These are phyloP conservation scores for Smittium culicis DNA, from an alignment of 371 early-diverging fungal species.

Conservation along the genomic window DNA sequence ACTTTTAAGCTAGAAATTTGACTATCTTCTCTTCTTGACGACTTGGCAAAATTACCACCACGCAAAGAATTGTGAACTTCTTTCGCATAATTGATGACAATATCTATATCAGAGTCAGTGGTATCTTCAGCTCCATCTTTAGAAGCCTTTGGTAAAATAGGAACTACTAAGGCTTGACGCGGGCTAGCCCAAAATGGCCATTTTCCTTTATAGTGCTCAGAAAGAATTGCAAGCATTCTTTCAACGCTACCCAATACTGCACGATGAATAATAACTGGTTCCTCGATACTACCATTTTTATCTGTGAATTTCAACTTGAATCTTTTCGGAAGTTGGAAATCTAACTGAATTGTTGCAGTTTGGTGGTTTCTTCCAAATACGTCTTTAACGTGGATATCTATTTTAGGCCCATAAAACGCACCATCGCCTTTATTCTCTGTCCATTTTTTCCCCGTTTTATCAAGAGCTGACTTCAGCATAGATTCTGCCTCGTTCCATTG, in stretches of 20 bases:
- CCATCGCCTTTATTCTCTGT: slow-evolving; percentile 95
- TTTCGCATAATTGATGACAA: background rate
- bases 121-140: slow-evolving; percentile 16
- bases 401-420: slow-evolving; percentile 99
- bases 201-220: slow-evolving; percentile 88
- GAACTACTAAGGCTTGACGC: slow-evolving; percentile 87
- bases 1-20: background rate
- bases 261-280: slow-evolving; percentile 98
- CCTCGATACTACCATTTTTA: slow-evolving; percentile 21
- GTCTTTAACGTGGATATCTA: slow-evolving; percentile 94
- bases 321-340: slow-evolving; percentile 37
- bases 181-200: slow-evolving; percentile 99
- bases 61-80: background rate
- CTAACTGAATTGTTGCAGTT: slow-evolving; percentile 98
- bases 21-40: background rate
- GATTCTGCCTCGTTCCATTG: slow-evolving; percentile 88
- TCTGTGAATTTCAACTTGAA: slow-evolving; percentile 28
- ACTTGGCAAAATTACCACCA: background rate
- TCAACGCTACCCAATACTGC: slow-evolving; percentile 97
- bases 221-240: slow-evolving; percentile 93
- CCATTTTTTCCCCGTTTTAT: slow-evolving; percentile 48
- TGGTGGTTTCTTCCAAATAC: slow-evolving; percentile 89
- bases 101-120: background rate
- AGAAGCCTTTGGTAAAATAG: slow-evolving; percentile 34
- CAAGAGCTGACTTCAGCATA: slow-evolving; percentile 57